Conservation (phyloP, 495 filamentous ascomycete species). For the Penicillium roqueforti region DNA sequence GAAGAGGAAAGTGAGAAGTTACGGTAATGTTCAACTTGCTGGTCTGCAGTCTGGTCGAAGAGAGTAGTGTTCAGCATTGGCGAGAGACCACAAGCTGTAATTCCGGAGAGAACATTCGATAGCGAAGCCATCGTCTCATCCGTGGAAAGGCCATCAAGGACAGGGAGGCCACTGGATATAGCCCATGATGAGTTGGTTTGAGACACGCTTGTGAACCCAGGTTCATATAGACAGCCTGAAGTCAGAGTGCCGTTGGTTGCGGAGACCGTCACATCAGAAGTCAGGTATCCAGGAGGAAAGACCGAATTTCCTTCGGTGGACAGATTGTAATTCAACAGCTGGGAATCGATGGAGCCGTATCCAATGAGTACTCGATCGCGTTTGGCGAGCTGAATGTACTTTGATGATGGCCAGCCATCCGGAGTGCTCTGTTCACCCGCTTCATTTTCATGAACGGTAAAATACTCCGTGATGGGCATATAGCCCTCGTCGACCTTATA, state of each 20-base stretch:
- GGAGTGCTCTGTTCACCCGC: constrained; percentile 45
- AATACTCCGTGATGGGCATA: constrained; percentile 52
- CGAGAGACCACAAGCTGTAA: constrained; percentile 56
- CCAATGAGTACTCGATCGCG: constrained; percentile 48
- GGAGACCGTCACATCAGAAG: constrained; percentile 24
- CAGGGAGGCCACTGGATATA: constrained; percentile 25
- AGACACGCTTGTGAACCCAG: constrained; percentile 33
- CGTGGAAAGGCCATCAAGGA: constrained; percentile 27
- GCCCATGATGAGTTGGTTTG: constrained; percentile 58
- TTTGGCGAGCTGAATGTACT: constrained; percentile 50
- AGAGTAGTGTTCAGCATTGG: constrained; percentile 54
- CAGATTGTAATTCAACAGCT: constrained; percentile 51
- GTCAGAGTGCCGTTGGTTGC: constrained; percentile 36
- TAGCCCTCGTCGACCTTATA: constrained; percentile 41
- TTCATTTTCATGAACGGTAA: constrained; percentile 34
- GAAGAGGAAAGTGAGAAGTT: constrained; percentile 46
- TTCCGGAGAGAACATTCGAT: constrained; percentile 33
- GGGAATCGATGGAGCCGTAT: constrained; percentile 54
- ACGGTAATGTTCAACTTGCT: constrained; percentile 43
- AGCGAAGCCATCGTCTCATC: constrained; percentile 30
- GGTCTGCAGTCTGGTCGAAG: constrained; percentile 48
- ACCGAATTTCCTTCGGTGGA: constrained; percentile 37
- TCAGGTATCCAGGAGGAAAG: constrained; percentile 42
- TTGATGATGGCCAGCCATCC: constrained; percentile 60
- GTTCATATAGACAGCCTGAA: constrained; percentile 50